Evolutionary conservation across 2,329 filamentous ascomycete genomes (phyloP).

Genomic region (Hirsutella thompsonii): DNA sequence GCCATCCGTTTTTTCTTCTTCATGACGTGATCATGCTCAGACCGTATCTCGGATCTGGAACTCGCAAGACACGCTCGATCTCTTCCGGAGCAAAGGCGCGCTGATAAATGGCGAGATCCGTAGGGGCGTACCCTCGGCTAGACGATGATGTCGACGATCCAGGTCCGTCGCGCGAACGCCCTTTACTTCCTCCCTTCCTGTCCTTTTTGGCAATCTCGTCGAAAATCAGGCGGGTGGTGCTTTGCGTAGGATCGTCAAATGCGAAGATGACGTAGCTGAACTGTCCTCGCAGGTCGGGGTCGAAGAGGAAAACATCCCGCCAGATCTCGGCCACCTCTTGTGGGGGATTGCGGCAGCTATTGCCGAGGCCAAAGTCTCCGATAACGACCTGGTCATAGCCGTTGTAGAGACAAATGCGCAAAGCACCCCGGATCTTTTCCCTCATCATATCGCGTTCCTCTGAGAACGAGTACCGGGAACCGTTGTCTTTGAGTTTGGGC

Average conservation of each 20-base stretch:
- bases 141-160: slow-evolving; percentile 15
- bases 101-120: slow-evolving; percentile 40
- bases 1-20: not conserved
- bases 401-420: slow-evolving; percentile 55
- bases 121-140: slow-evolving; percentile 17
- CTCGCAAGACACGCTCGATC: slow-evolving; percentile 34
- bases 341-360: slow-evolving; percentile 50
- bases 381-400: slow-evolving; percentile 45
- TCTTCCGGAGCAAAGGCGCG: slow-evolving; percentile 36
- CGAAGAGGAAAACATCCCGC: slow-evolving; percentile 51
- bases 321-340: slow-evolving; percentile 52
- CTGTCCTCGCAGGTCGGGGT: slow-evolving; percentile 47
- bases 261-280: slow-evolving; percentile 51
- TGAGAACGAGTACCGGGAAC: slow-evolving; percentile 58
- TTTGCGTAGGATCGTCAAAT: slow-evolving; percentile 45
- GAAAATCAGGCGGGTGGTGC: slow-evolving; percentile 37
- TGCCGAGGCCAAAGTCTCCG: slow-evolving; percentile 53
- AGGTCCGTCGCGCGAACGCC: slow-evolving; percentile 18
- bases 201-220: slow-evolving; percentile 43
- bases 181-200: slow-evolving; percentile 19
- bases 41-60: slow-evolving; percentile 41
- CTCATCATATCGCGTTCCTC: slow-evolving; percentile 59
- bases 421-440: slow-evolving; percentile 58
- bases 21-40: slow-evolving; percentile 37
- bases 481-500: slow-evolving; percentile 57